Percentiles rank a stretch among this genome's conserved stretches.
Conservation (phyloP, 306 rosid genomes). For the Oxytropis ochrocephala region DNA sequence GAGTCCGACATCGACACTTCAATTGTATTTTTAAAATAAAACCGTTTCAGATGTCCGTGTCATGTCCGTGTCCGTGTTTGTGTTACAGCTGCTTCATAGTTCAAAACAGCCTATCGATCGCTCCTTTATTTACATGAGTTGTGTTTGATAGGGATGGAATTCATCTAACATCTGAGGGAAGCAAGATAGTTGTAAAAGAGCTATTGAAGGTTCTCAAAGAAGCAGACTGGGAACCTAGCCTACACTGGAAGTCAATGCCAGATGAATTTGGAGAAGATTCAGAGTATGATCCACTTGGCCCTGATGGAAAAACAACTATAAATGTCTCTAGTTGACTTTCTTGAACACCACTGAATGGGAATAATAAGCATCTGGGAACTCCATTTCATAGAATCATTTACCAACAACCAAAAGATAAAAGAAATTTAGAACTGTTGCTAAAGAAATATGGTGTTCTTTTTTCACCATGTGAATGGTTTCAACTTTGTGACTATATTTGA, state of each 20-base stretch:
- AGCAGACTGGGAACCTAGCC: conserved; percentile 71
- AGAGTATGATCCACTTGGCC: conserved; percentile 21
- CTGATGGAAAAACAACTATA: conserved; percentile 23
- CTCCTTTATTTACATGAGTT: background rate
- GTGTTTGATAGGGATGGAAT: conserved; percentile 62
- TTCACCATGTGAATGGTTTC: background rate
- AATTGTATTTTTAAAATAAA: no score
- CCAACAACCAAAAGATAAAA: background rate
- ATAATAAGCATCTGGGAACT: background rate
- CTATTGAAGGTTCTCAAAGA: conserved; percentile 48
- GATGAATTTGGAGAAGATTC: conserved; percentile 51
- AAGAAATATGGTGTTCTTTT: background rate
- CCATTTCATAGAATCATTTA: background rate
- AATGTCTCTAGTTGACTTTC: background rate
- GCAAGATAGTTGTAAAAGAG: conserved; percentile 58
- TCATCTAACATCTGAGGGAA: conserved; percentile 60
- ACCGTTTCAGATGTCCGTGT: no score
- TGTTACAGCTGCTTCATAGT: no score
- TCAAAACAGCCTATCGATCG: background rate
- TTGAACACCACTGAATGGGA: conserved; percentile 7
- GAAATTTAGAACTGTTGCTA: background rate
- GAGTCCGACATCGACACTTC: no score
- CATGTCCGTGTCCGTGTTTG: no score
- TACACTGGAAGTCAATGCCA: conserved; percentile 50
- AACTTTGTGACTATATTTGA: background rate